Percentiles rank a stretch among this genome's conserved stretches.
phyloP scores from a whole-genome alignment of 2,329 filamentous ascomycete species.

The Fusarium subtropicale region DNA sequence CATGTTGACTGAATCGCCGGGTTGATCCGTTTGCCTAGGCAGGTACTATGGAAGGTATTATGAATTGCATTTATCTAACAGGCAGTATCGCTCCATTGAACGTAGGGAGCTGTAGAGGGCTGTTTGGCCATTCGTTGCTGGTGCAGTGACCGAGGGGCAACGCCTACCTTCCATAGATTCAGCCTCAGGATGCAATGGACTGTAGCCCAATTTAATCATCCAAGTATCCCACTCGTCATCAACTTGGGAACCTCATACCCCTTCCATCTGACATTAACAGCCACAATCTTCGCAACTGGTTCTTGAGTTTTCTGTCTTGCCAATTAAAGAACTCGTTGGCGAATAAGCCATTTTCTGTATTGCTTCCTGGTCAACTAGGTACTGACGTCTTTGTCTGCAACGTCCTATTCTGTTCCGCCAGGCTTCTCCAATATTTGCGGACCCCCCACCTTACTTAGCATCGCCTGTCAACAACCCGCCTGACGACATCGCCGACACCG shows the following conservation, averaged over 20 bases:
- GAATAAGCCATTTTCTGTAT: slow-evolving; percentile 1
- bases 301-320: not conserved
- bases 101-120: not conserved
- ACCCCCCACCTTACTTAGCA: slow-evolving; percentile 23
- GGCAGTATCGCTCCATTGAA: not conserved
- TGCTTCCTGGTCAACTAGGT: slow-evolving; percentile 9
- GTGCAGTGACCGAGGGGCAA: slow-evolving; percentile 43
- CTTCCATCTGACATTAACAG: slow-evolving; percentile 9
- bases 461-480: slow-evolving; percentile 28
- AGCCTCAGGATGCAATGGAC: slow-evolving; percentile 43
- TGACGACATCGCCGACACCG: slow-evolving; percentile 45
- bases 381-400: slow-evolving; percentile 37
- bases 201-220: not conserved
- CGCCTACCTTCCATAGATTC: slow-evolving; percentile 20
- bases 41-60: no score
- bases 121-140: slow-evolving; percentile 13
- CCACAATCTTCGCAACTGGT: not conserved
- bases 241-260: slow-evolving; percentile 7
- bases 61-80: not conserved
- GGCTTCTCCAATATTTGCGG: slow-evolving; percentile 40
- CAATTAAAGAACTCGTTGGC: not conserved
- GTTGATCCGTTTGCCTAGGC: slow-evolving; percentile 7
- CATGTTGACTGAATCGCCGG: slow-evolving; percentile 4
- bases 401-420: slow-evolving; percentile 40
- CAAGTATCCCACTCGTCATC: slow-evolving; percentile 7